These are phyloP conservation scores for Ligustrum vulgare DNA, from an alignment of 257 asterid species.

Conservation along the genomic window DNA sequence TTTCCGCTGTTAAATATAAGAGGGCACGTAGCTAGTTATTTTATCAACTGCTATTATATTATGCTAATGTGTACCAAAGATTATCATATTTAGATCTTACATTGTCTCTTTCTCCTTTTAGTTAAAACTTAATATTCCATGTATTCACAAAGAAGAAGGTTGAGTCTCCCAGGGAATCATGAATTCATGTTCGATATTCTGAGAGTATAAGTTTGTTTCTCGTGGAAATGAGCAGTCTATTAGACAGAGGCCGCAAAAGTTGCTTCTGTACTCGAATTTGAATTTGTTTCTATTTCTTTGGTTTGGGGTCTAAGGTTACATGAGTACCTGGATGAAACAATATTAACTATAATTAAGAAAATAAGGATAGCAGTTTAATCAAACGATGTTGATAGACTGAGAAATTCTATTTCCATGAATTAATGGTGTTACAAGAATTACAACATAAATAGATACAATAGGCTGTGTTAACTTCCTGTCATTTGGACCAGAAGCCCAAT, in stretches of 20 bases:
- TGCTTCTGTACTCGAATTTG: too few relatives aligned
- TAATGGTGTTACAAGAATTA: too few relatives aligned
- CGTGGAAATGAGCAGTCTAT: background rate
- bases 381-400: too few relatives aligned
- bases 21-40: background rate
- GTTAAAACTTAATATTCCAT: conserved; percentile 19
- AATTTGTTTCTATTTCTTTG: conserved; percentile 16
- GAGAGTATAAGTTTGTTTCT: conserved; percentile 31
- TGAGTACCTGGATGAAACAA: conserved; percentile 9
- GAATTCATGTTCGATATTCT: conserved; percentile 46
- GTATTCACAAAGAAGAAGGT: conserved; percentile 48
- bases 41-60: conserved; percentile 6
- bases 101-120: background rate
- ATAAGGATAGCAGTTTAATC: too few relatives aligned
- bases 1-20: background rate
- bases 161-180: conserved; percentile 37
- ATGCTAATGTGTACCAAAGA: background rate
- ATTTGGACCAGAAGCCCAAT: too few relatives aligned
- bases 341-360: too few relatives aligned
- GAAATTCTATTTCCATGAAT: too few relatives aligned
- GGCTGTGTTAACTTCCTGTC: too few relatives aligned
- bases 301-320: conserved; percentile 9
- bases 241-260: too few relatives aligned
- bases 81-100: conserved; percentile 8
- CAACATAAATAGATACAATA: too few relatives aligned